Evolutionary conservation across 2,329 filamentous ascomycete species (phyloP), one percentile per base, ranked within the genome.

Genomic region (Calonectria honghensis): DNA sequence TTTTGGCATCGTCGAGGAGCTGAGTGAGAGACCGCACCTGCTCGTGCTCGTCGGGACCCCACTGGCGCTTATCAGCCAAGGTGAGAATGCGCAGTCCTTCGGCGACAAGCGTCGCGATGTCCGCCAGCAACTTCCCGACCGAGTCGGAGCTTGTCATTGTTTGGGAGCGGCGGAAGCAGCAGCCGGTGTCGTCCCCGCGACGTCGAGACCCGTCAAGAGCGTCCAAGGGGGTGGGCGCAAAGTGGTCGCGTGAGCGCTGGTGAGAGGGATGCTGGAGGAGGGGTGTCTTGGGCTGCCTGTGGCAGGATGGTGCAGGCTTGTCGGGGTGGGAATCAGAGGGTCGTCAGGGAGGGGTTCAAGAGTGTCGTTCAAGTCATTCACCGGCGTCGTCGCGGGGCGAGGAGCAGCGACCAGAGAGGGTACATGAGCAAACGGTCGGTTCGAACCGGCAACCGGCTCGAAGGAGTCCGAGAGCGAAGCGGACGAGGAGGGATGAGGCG

Each of bases 31-130:
- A 87, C 72, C 87, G 88, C 72, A 89, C 82, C 84, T 92, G 91
- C 80, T 92, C 90, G 80, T 90, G 88, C 84, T 92, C 90, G 85
- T 91, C 90, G 29, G 86, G 84, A 0, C 88, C 89, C 91, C 91
- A 92, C 75, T 89, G 88, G 57, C 87, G 87, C 83, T 91, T 91
- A 82, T 92, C 90, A 79, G 90, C 88, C 77, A 90, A 87, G 84
- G 86, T 86, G 80, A 92, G 84, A 77, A 89, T 88, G 80, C 89
- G 89, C 78, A 91, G 83, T 73, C 86, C 87, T 77, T 91, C 89
- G 80, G 86, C 86, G 78, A 92, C 82, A 68, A 88, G 85, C 75
- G 86, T 89, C 78, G 90, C 91, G 82, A 92, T 91, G 83, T 86
- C 86, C 80, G 90, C 90, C 82, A 92, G 88, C 80, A 91, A 86